Percentiles rank a stretch among this genome's conserved stretches.
Conservation (phyloP, 139 green algal species). For the Chlorella sp. region DNA sequence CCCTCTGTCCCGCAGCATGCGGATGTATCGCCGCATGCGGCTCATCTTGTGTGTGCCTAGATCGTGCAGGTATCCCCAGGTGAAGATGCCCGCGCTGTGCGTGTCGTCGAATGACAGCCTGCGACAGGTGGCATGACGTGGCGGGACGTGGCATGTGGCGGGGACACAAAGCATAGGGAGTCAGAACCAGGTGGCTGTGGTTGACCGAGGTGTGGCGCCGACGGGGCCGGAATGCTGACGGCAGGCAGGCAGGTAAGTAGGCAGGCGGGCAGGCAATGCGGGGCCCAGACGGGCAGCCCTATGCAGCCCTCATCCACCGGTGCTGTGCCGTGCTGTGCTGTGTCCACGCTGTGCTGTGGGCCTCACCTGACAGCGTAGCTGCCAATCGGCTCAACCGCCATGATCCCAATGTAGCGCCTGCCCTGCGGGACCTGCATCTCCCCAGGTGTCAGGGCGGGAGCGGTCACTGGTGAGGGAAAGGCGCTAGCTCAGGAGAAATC, state of each 20-base stretch:
- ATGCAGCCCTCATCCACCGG: background rate
- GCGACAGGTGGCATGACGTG: background rate
- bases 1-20: background rate
- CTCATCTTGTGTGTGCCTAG: slow-evolving; percentile 52
- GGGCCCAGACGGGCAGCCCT: background rate
- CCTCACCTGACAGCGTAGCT: slow-evolving; percentile 68
- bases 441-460: too few relatives aligned
- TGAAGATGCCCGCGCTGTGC: slow-evolving; percentile 67
- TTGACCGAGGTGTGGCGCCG: too few relatives aligned
- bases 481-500: background rate
- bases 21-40: slow-evolving; percentile 44
- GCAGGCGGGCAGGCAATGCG: background rate
- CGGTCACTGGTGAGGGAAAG: background rate
- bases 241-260: too few relatives aligned
- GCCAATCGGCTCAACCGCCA: slow-evolving; percentile 67
- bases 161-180: background rate
- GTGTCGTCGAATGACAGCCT: slow-evolving; percentile 65
- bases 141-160: background rate
- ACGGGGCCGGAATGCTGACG: too few relatives aligned
- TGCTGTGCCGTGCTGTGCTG: background rate
- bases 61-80: slow-evolving; percentile 60
- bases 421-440: slow-evolving; percentile 58
- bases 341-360: background rate
- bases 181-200: too few relatives aligned
- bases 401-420: slow-evolving; percentile 66